These are phyloP conservation scores for Colletotrichum shisoi DNA, from an alignment of 2,329 filamentous ascomycete genomes.

Conservation along the genomic window DNA sequence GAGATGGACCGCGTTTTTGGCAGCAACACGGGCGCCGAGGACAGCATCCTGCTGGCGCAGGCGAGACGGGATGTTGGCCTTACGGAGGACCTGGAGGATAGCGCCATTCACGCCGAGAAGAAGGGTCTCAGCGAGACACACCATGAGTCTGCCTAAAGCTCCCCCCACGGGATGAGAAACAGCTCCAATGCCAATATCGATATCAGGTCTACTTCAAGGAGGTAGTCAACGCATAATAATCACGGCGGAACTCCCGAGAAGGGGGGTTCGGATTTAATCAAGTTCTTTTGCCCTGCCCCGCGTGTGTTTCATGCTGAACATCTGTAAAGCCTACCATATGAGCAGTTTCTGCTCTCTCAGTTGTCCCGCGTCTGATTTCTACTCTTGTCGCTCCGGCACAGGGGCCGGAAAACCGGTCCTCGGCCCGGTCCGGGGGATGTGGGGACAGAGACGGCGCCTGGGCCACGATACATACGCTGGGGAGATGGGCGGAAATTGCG, in stretches of 20 bases:
- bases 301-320: not conserved
- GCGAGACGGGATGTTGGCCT: constrained; percentile 42
- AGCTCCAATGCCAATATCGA: not conserved
- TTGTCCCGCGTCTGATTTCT: not conserved
- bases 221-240: too few relatives aligned
- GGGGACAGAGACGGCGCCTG: too few relatives aligned
- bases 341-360: not conserved
- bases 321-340: not conserved
- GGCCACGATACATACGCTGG: too few relatives aligned
- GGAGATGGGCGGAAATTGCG: too few relatives aligned
- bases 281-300: not conserved
- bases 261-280: too few relatives aligned
- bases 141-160: constrained; percentile 17
- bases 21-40: constrained; percentile 48
- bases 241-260: not conserved
- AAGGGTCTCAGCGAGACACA: constrained; percentile 24
- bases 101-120: constrained; percentile 40
- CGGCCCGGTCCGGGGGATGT: too few relatives aligned
- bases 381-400: too few relatives aligned
- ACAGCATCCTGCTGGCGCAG: constrained; percentile 41
- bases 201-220: too few relatives aligned
- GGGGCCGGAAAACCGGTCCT: too few relatives aligned
- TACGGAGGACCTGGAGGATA: constrained; percentile 33
- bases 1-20: constrained; percentile 63
- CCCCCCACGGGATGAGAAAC: not conserved